Conservation (phyloP, 441 rosid species). For the Breynia disticha region DNA sequence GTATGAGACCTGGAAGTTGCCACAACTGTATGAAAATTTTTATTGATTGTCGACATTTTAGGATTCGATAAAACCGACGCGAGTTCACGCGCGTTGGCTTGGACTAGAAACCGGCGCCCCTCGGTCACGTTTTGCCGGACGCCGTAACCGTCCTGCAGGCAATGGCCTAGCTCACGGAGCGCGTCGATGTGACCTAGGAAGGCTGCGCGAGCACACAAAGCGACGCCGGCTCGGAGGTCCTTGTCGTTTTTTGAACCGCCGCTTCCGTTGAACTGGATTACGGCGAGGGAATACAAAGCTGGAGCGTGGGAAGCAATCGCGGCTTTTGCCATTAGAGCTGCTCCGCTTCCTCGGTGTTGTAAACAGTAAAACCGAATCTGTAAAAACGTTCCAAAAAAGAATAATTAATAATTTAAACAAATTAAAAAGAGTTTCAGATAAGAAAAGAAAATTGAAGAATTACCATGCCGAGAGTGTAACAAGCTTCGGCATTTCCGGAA, state of each 20-base stretch:
- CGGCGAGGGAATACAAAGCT: constrained; percentile 72
- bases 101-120: constrained; percentile 69
- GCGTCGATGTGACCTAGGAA: constrained; percentile 72
- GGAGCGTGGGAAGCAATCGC: constrained; percentile 64
- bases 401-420: too few relatives aligned
- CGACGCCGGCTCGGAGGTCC: constrained; percentile 67
- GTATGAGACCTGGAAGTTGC: too few relatives aligned
- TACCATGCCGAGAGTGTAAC: constrained; percentile 79
- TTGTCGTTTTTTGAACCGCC: constrained; percentile 60
- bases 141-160: constrained; percentile 88
- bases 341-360: constrained; percentile 47
- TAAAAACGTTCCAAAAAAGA: too few relatives aligned
- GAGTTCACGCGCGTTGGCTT: constrained; percentile 78
- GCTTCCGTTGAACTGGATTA: constrained; percentile 91
- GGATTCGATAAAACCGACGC: constrained; percentile 49
- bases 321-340: constrained; percentile 76
- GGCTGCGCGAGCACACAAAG: constrained; percentile 72
- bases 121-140: constrained; percentile 39
- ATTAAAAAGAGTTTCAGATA: too few relatives aligned
- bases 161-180: constrained; percentile 79
- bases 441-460: neutral
- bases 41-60: constrained; percentile 2
- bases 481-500: constrained; percentile 66
- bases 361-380: constrained; percentile 92
- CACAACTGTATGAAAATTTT: too few relatives aligned